These are phyloP conservation scores for Hyaloscypha hepaticicola DNA, from an alignment of 495 filamentous ascomycete species.

Conservation along the genomic window DNA sequence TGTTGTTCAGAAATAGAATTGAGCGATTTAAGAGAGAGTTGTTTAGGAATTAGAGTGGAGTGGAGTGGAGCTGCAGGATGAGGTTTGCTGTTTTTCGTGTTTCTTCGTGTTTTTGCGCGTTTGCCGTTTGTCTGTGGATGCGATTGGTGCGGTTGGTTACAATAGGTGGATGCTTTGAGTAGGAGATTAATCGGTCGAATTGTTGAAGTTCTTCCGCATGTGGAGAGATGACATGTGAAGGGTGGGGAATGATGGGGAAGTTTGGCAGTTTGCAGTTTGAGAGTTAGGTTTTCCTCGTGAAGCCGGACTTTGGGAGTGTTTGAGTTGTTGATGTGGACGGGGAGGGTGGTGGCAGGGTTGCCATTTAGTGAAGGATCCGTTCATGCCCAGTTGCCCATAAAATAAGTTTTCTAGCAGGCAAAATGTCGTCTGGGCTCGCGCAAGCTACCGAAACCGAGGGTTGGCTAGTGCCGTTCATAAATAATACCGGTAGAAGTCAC, in stretches of 20 bases:
- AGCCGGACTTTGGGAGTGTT: not conserved
- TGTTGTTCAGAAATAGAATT: no score
- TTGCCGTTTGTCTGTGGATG: no score
- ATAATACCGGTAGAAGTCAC: no score
- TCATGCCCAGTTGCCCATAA: not conserved
- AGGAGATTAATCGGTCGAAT: not conserved
- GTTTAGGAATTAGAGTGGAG: no score
- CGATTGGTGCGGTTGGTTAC: not conserved
- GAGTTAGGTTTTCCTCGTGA: not conserved
- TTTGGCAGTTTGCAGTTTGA: not conserved
- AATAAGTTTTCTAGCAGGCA: not conserved
- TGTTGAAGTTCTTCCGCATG: not conserved
- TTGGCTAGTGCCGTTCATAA: no score
- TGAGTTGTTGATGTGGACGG: not conserved
- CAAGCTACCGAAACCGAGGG: no score
- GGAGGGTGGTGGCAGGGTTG: no score
- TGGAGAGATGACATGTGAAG: not conserved
- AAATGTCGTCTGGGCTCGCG: no score
- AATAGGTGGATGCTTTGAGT: not conserved
- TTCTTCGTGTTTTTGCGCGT: no score
- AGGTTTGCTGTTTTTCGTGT: not conserved
- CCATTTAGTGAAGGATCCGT: not conserved
- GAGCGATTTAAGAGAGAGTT: no score
- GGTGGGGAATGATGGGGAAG: not conserved
- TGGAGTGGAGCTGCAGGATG: not conserved